These are phyloP conservation scores for Dovyalis caffra DNA, from an alignment of 345 rosid genomes.

Conservation along the genomic window DNA sequence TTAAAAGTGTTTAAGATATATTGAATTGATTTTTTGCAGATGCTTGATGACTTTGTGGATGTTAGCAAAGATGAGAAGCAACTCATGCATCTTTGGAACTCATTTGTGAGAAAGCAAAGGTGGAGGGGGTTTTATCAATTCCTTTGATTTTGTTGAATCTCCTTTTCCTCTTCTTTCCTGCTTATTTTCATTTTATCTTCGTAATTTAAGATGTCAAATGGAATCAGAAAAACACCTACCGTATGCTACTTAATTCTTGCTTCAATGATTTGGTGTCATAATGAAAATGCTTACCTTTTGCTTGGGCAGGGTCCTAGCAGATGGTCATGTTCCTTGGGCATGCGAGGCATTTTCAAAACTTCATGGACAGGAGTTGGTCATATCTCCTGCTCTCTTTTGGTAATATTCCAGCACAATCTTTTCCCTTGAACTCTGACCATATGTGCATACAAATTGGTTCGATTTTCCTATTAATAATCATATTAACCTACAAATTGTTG, in stretches of 20 bases:
- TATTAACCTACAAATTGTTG: neutral
- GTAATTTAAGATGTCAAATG: neutral
- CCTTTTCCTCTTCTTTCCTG: neutral
- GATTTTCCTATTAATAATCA: neutral
- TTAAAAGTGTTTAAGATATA: neutral
- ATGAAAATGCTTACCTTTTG: neutral
- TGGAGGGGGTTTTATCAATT: constrained; percentile 15
- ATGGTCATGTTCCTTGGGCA: constrained; percentile 33
- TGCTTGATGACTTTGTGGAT: constrained; percentile 98
- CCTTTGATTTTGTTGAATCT: neutral
- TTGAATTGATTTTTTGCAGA: constrained; percentile 41
- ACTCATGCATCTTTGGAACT: constrained; percentile 98
- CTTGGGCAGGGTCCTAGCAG: constrained; percentile 27
- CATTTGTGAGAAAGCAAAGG: constrained; percentile 95
- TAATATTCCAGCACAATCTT: neutral
- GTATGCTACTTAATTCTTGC: neutral
- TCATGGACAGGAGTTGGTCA: constrained; percentile 18
- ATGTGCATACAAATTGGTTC: neutral
- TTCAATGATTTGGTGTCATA: neutral
- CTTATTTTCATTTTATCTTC: no score
- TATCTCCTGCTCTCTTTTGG: constrained; percentile 30
- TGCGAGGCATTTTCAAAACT: constrained; percentile 34
- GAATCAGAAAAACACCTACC: neutral
- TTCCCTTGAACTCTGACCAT: no score
- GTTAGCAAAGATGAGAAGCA: constrained; percentile 94